These are phyloP conservation scores for Dioscorea dumetorum DNA, from an alignment of 106 monocot genomes.

Conservation along the genomic window DNA sequence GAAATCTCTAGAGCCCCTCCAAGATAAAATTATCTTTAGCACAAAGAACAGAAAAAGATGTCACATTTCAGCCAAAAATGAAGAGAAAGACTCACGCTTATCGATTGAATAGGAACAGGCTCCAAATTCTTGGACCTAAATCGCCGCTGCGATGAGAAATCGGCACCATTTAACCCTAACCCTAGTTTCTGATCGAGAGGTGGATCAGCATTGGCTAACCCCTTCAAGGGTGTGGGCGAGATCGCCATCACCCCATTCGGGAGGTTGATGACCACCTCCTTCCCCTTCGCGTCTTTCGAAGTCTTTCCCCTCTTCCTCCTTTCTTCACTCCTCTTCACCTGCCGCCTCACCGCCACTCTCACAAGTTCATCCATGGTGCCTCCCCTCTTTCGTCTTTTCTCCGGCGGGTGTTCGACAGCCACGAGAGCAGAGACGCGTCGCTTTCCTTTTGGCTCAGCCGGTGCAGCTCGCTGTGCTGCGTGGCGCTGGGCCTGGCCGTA, in stretches of 20 bases:
- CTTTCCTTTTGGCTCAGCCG: no score
- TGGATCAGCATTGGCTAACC: background rate
- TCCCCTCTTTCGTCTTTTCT: constrained; percentile 7
- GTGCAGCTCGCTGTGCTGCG: no score
- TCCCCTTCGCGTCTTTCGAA: background rate
- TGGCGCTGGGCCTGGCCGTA: constrained; percentile 3
- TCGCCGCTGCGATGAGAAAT: constrained; percentile 29
- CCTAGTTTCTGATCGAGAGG: constrained; percentile 13
- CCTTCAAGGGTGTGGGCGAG: constrained; percentile 6
- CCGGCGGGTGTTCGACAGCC: constrained; percentile 1
- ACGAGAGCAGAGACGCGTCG: no score
- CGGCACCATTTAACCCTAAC: constrained; percentile 1
- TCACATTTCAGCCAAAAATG: background rate
- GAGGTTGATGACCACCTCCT: constrained; percentile 37
- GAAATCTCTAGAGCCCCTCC: constrained; percentile 27
- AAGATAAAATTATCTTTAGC: background rate
- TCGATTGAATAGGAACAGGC: constrained; percentile 33
- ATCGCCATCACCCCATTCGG: constrained; percentile 90
- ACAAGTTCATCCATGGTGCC: constrained; percentile 8
- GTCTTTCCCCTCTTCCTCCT: constrained; percentile 1
- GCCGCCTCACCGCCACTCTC: constrained; percentile 14
- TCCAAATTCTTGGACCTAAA: constrained; percentile 85
- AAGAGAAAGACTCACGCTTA: constrained; percentile 27
- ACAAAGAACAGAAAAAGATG: background rate
- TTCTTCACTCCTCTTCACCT: constrained; percentile 20